phyloP scores from a whole-genome alignment of 176 grass and related monocot genomes.

The Eleusine coracana region DNA sequence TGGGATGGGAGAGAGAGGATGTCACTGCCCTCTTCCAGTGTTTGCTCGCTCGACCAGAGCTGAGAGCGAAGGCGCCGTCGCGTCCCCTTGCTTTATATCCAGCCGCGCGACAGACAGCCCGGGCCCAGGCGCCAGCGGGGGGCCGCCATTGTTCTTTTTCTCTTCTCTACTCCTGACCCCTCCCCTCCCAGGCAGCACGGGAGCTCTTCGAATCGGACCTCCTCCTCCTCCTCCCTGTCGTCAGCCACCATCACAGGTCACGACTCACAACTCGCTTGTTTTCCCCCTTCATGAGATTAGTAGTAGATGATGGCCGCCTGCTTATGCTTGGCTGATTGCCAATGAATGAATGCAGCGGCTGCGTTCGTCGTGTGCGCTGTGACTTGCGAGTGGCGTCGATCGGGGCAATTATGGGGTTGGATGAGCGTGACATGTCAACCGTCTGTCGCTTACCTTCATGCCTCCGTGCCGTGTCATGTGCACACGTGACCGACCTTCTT shows the following conservation, averaged over 20 bases:
- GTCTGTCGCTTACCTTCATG: slow-evolving; percentile 25
- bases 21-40: slow-evolving; percentile 40
- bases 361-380: not conserved
- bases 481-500: slow-evolving; percentile 8
- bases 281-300: no score
- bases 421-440: slow-evolving; percentile 45
- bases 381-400: not conserved
- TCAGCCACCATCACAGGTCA: not conserved
- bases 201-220: not conserved
- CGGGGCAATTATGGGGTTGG: not conserved
- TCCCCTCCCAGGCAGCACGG: not conserved
- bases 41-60: not conserved
- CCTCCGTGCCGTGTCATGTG: slow-evolving; percentile 21
- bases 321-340: not conserved
- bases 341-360: slow-evolving; percentile 36
- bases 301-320: not conserved
- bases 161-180: not conserved
- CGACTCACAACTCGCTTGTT: not conserved
- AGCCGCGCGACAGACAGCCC: not conserved
- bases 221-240: not conserved
- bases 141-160: not conserved
- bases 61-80: not conserved
- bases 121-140: slow-evolving; percentile 25
- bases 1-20: not conserved
- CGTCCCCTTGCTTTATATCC: not conserved